phyloP scores from a whole-genome alignment of 129 eudicot genomes.

The Dittrichia graveolens region DNA sequence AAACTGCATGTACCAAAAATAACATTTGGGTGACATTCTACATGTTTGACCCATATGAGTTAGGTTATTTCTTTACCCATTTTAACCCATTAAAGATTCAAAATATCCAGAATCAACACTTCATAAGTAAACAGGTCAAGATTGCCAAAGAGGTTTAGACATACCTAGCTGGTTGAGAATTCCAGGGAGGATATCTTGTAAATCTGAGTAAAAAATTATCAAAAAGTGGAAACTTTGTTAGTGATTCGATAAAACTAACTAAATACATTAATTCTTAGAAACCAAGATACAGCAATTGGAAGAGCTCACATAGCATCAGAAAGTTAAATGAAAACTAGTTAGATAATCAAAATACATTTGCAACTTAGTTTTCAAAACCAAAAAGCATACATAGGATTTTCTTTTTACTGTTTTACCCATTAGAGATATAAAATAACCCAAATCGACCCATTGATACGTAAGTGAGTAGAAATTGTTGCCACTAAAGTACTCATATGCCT shows the following conservation, averaged over 20 bases:
- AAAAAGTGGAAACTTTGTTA: not conserved
- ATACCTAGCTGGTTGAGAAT: conserved; percentile 85
- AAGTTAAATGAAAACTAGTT: no score
- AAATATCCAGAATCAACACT: not conserved
- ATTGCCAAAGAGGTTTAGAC: not conserved
- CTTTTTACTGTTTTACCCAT: not conserved
- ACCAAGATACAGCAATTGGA: no score
- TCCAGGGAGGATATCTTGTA: conserved; percentile 85
- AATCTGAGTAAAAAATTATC: conserved; percentile 39
- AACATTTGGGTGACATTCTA: no score
- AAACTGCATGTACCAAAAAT: no score
- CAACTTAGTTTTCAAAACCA: no score
- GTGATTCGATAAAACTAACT: not conserved
- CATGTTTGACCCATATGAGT: no score
- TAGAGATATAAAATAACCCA: not conserved
- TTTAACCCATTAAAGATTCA: not conserved
- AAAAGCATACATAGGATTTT: no score
- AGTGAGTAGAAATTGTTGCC: not conserved
- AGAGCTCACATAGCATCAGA: no score
- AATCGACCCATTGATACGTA: not conserved
- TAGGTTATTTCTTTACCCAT: not conserved
- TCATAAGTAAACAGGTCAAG: not conserved
- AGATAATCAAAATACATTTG: no score
- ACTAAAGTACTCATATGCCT: not conserved
- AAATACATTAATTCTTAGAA: no score